Base-by-base conservation (phyloP, 331 rosid genomes). In the Malus hybrid region DNA sequence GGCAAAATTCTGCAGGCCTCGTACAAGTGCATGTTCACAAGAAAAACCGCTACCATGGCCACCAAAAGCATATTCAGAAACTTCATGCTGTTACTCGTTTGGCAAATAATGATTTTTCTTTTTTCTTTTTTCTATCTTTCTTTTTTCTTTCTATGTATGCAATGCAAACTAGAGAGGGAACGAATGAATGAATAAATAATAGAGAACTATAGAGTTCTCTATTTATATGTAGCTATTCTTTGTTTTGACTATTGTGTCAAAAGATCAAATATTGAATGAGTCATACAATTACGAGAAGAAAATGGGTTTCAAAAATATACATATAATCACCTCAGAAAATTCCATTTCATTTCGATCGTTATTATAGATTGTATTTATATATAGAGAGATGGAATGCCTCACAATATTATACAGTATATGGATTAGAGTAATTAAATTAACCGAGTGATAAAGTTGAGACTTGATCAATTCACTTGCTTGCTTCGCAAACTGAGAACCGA, bases 1-100 rank as follows among this genome's bases (percentile, higher is more conserved):
- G 10, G 64, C 64, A 22, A 59, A 24, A 71, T 13, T 27, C 75
- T 71, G 75, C 65, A 12, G 13, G 65, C 75, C 52, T 71, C 75
- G 3, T 33, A 12, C 8, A 32, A 33, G 13, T 55, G 65, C 52
- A 55, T 55, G 75, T 32, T 55, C 52, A 71, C 7, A 55, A 71
- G 33, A 55, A 71, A 18, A 55, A 55, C 24, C 1, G 4, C 60
- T 55, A 19, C 60, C 11, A 19, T 55, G 24, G 60, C 12, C 60
- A 70, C 46, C 74, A 52, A 13, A 39, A 70, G 39, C 62, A 42
- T 42, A 42, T 10, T 42, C 48, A 42, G 48, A 42, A 42, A 42
- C 48, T 42, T 42, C 48, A 42, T 42, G 48, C 5, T 42, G 48
- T 28, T 36, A 10, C 46, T 10, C 13, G 46, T 10, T 39, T n/a